phyloP scores from a whole-genome alignment of 768 basidiomycete species.

The Russula ochroleuca region DNA sequence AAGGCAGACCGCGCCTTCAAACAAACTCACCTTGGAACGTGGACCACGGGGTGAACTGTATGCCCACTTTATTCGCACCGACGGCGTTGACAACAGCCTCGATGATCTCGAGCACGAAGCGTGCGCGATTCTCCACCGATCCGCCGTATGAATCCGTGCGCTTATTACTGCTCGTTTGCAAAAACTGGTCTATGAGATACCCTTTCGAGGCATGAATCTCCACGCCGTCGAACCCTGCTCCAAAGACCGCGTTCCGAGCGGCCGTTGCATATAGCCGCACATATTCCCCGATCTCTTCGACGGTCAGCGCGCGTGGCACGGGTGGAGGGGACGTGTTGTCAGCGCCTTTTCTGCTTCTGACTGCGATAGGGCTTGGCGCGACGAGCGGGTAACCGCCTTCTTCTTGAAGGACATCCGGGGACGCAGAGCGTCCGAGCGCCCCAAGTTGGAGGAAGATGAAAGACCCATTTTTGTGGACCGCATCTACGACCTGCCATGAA shows the following conservation, averaged over 20 bases:
- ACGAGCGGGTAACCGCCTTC: constrained; percentile 9
- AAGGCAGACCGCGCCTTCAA: too few relatives aligned
- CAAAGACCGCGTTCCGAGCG: constrained; percentile 37
- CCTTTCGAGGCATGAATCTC: constrained; percentile 35
- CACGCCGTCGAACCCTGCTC: constrained; percentile 35
- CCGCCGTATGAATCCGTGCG: constrained; percentile 48
- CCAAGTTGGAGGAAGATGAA: constrained; percentile 39
- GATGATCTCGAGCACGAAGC: constrained; percentile 40
- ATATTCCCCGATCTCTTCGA: constrained; percentile 31
- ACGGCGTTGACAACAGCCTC: constrained; percentile 37
- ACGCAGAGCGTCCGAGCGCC: constrained; percentile 37
- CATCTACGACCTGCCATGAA: constrained; percentile 17
- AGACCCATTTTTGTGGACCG: constrained; percentile 36
- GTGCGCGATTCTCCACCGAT: constrained; percentile 42
- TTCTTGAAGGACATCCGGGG: background rate
- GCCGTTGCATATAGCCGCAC: constrained; percentile 34
- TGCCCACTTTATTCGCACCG: constrained; percentile 36
- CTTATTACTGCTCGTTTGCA: constrained; percentile 37
- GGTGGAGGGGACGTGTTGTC: background rate
- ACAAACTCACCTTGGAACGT: background rate
- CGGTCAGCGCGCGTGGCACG: constrained; percentile 27
- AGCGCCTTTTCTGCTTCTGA: background rate
- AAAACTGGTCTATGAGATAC: constrained; percentile 38
- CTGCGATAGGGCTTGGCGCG: background rate
- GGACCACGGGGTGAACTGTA: constrained; percentile 36